Base-by-base conservation (phyloP, 371 early-diverging fungal genomes). In the Apophysomyces variabilis region DNA sequence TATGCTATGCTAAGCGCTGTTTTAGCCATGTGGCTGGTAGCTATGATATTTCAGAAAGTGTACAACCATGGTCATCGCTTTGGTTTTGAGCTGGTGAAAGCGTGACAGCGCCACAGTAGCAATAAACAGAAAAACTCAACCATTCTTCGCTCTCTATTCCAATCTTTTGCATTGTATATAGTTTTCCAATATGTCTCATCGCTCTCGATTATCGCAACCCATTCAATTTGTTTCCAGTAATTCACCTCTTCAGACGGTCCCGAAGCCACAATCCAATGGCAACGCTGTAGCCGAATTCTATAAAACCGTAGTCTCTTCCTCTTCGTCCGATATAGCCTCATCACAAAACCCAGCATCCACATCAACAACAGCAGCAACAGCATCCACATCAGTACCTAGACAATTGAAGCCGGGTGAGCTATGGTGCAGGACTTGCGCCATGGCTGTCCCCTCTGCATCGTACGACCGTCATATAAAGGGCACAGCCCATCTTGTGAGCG, bases 401-500 rank as follows among this genome's bases (percentile, higher is more conserved):
- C 32, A 26, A 26, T 26, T 3, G 32, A 26, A 26, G 3, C 32
- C 32, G 32, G 32, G 32, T 21, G 21, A 18, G 54, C 54, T 16
- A 3, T 69, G 63, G 38, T 80, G 80, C 65, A 60, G 64, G 13
- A 58, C 45, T 43, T 80, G 80, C 39, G 62, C 73, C 21, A 57
- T 71, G 57, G 38, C 38, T 14, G 44, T 80, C 0, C 66, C 67
- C 8, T 35, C 36, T 9, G 43, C 58, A 3, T 57, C 58, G 12
- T 64, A 72, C 41, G 56, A 69, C 26, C 59, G 64, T 7, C 80
- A 80, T 50, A 57, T 74, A 21, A 62, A 64, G 41, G 73, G 75
- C 4, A 72, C 70, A n/a, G 74, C 78, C 4, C 80, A 80, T 56
- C 62, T 73, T 62, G 70, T 76, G 26, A 73, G 72, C 12, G 60